Percentiles rank a stretch among this genome's conserved stretches.
These are phyloP conservation scores for Beta lomatogona DNA, from an alignment of 179 eudicot genomes.

Conservation along the genomic window DNA sequence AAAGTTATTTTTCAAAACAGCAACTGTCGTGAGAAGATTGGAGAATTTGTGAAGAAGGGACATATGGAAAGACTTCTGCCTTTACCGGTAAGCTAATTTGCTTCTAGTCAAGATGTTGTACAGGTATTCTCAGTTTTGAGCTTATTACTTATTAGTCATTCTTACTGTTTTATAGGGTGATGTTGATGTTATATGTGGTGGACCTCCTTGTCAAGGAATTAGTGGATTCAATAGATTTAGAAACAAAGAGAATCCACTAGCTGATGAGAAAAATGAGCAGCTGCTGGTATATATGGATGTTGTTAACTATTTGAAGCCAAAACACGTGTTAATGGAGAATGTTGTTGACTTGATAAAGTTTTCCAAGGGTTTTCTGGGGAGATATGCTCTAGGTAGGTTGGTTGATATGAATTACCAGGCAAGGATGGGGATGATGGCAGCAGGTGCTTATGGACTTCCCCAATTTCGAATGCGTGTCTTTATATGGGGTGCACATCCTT, in stretches of 20 bases:
- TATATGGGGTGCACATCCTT: conserved; percentile 66
- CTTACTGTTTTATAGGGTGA: conserved; percentile 48
- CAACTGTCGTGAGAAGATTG: conserved; percentile 51
- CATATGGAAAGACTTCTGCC: conserved; percentile 56
- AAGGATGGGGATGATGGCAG: conserved; percentile 79
- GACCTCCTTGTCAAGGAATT: conserved; percentile 94
- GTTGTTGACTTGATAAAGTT: conserved; percentile 66
- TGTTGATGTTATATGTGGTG: conserved; percentile 75
- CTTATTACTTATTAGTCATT: background rate
- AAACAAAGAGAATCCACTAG: conserved; percentile 47
- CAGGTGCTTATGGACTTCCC: conserved; percentile 77
- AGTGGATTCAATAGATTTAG: conserved; percentile 82
- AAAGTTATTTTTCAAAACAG: conserved; percentile 31
- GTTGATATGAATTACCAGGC: conserved; percentile 76
- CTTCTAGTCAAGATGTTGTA: no score
- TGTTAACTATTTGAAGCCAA: conserved; percentile 59
- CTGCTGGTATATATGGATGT: conserved; percentile 70
- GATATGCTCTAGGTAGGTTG: conserved; percentile 65
- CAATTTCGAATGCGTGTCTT: conserved; percentile 73
- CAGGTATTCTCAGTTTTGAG: no score
- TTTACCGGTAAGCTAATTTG: conserved; percentile 57
- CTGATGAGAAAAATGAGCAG: conserved; percentile 60
- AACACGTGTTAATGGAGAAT: conserved; percentile 69
- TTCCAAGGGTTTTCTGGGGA: conserved; percentile 47
- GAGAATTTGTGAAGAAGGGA: conserved; percentile 60